These are phyloP conservation scores for Paecilomyces sp. DNA, from an alignment of 2,329 filamentous ascomycete species.

Conservation along the genomic window DNA sequence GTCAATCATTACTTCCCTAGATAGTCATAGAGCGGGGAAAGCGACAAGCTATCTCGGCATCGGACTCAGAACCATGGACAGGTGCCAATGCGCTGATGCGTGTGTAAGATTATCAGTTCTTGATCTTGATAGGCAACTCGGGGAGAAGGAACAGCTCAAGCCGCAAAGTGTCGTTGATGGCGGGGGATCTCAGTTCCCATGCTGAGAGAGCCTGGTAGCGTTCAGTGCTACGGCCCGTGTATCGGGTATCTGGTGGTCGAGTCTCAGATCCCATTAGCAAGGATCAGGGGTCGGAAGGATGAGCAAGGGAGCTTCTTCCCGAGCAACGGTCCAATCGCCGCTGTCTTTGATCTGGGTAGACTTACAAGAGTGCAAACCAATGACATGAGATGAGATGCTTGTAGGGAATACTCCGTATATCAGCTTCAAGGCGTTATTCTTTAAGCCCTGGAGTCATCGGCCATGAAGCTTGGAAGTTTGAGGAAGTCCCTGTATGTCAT, in stretches of 20 bases:
- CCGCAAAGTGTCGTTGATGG: neutral
- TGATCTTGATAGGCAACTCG: neutral
- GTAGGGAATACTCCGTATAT: neutral
- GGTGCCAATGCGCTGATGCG: neutral
- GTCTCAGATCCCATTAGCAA: neutral
- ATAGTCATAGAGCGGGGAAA: neutral
- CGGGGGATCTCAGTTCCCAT: neutral
- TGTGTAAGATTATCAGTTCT: neutral
- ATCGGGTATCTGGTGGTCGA: neutral
- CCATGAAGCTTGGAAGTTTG: neutral
- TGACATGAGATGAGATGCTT: neutral
- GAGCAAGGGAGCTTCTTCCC: neutral
- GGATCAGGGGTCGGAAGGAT: neutral
- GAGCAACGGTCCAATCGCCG: neutral
- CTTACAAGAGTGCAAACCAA: neutral
- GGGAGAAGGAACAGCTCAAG: neutral
- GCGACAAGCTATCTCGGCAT: neutral
- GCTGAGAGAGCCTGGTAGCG: neutral
- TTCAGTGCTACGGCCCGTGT: neutral
- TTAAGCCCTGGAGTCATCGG: neutral
- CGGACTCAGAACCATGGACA: neutral
- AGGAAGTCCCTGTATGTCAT: neutral
- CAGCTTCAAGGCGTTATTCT: neutral
- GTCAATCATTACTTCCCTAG: neutral
- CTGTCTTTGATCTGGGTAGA: neutral